Base-by-base conservation (phyloP, 73 alveolate species). In the Paramecium octaurelia region DNA sequence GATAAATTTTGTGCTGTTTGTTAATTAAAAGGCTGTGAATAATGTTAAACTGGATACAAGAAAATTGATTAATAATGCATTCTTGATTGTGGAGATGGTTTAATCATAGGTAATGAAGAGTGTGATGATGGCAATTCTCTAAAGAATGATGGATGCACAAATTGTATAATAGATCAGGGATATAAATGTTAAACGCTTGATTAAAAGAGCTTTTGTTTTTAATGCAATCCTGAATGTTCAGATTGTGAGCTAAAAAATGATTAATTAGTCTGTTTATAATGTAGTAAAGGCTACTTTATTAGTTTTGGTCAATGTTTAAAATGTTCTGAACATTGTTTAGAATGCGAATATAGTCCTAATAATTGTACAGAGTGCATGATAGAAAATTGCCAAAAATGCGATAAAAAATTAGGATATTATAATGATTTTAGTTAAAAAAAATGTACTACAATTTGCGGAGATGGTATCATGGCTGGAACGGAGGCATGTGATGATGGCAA, bases 131-230 rank as follows among this genome's bases (percentile, higher is more conserved):
- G 94, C 23, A 88, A 94, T 58, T 8, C 24, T 18, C 38, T 59
- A 34, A 84, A 75, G 23, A 95, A 93, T 23, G 97, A 95, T 92
- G 98, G 97, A 11, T 93, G 96, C 27, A 46, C 76, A 40, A 40
- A 90, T n/a, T 95, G 98, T 21, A 3, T 64, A 40, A 86, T 93
- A 40, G 98, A 95, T 69, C 14, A 18, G 5, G 96, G 95, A 4
- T 94, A 95, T 75, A 96, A 93, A 92, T 96, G 98, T 23, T 93
- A 95, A 54, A 21, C 43, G 0, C 44, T 76, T 18, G 87, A 91
- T 86, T 92, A 92, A 10, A 96, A 95, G 70, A 96, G 98, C 34
- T 95, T 96, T 57, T 57, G 86, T 40, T 46, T 48, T 16, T 8
- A 36, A 20, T 93, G 98, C 14, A 40, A 42, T 8, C 1, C 86